A percentile compares a stretch with the other conserved stretches of the same genome.
These are phyloP conservation scores for Parastagonospora nodorum DNA, from an alignment of 2,329 filamentous ascomycete genomes.

Conservation along the genomic window DNA sequence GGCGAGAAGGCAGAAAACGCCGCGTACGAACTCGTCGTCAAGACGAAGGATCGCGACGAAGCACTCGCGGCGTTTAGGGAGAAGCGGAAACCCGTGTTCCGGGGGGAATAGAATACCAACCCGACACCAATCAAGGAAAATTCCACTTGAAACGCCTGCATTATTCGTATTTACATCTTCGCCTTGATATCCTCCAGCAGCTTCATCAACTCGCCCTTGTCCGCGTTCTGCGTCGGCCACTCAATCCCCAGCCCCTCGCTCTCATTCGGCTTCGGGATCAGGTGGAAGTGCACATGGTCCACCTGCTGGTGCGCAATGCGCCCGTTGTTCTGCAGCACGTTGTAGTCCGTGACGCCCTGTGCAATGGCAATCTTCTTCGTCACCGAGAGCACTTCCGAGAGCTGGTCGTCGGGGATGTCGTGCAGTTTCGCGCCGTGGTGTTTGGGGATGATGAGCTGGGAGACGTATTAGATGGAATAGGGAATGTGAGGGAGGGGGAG, in stretches of 20 bases:
- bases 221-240: conserved; percentile 76
- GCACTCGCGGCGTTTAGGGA: conserved; percentile 83
- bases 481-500: background rate
- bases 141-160: conserved; percentile 7
- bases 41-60: conserved; percentile 85
- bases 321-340: conserved; percentile 96
- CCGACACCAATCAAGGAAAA: no score
- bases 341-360: conserved; percentile 79
- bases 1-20: conserved; percentile 80
- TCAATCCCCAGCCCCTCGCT: conserved; percentile 76
- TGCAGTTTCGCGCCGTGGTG: conserved; percentile 87
- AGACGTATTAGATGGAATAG: background rate
- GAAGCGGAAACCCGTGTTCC: conserved; percentile 73
- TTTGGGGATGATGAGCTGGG: conserved; percentile 93
- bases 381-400: conserved; percentile 81
- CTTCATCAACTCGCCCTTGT: conserved; percentile 83
- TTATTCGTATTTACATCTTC: conserved; percentile 71
- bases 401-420: conserved; percentile 89
- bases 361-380: conserved; percentile 86
- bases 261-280: conserved; percentile 94
- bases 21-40: conserved; percentile 83
- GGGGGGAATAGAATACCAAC: conserved; percentile 52
- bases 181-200: conserved; percentile 83
- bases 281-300: conserved; percentile 94
- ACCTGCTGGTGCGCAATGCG: conserved; percentile 89